Base-by-base conservation (phyloP, 768 basidiomycete species). In the Daedaleopsis nitida region DNA sequence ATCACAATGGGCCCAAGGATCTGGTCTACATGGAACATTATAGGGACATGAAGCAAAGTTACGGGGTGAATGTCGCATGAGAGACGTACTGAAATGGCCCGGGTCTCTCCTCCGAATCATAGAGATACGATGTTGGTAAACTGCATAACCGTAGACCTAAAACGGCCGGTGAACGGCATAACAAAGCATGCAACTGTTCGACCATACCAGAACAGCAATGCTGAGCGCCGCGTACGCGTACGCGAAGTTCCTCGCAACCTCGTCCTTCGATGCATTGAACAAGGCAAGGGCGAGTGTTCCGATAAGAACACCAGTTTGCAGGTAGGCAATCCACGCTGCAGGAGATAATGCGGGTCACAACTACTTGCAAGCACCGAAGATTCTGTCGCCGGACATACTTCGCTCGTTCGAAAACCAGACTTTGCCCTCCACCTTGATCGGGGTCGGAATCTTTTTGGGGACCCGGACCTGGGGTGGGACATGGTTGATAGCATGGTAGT, bases 381-480 rank as follows among this genome's bases (percentile, higher is more conserved):
- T n/a, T 17, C 13, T 9, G 16, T 14, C 34, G 14, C 23, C n/a
- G 72, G 80, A 55, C 87, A 62, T 50, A 94, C 92, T 94, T 70
- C 93, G 79, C 75, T 98, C 95, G 70, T 97, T 97, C 10, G 95
- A 94, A 72, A 98, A 96, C 95, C 96, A 98, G 51, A 98, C 95
- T 70, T 98, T 98, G 21, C 86, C 88, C 72, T 98, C 95, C 17
- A 98, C 94, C 64, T 87, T 91, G 68, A 98, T 80, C 0, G 88
- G 85, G 0, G 90, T 89, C 0, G 89, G 78, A 21, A 92, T 84
- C 74, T 94, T 95, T 78, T 89, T 91, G 0, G 92, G 92, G 0
- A 94, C 82, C 39, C 88, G 80, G 39, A 93, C 85, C 49, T 83
- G 81, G 0, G 85, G 78, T 0, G 89, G 86, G 0, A 87, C 69